Evolutionary conservation across 306 rosid species (phyloP).

Genomic region (Dalbergia cultrata): DNA sequence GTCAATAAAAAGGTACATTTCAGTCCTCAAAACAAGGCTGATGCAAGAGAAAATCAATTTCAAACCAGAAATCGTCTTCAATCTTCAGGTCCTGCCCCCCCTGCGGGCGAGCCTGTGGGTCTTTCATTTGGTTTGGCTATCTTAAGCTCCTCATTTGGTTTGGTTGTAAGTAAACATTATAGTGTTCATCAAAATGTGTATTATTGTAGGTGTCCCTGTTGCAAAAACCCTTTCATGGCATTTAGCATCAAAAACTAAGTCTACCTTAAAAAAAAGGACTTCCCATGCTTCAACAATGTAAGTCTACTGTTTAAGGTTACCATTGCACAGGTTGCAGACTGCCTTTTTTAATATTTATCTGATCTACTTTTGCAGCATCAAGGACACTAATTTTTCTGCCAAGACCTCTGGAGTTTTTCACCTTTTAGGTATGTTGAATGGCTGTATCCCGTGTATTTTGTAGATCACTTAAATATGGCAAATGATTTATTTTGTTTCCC

Average conservation of each 20-base stretch:
- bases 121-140: not conserved
- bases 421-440: slow-evolving; percentile 71
- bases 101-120: no score
- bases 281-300: slow-evolving; percentile 64
- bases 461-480: slow-evolving; percentile 20
- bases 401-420: slow-evolving; percentile 75
- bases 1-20: slow-evolving; percentile 87
- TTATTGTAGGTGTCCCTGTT: slow-evolving; percentile 60
- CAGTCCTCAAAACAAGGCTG: slow-evolving; percentile 63
- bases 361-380: slow-evolving; percentile 57
- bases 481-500: not conserved
- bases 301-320: slow-evolving; percentile 33
- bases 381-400: slow-evolving; percentile 56
- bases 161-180: slow-evolving; percentile 8
- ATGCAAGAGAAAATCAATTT: slow-evolving; percentile 61
- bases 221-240: slow-evolving; percentile 95
- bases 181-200: slow-evolving; percentile 36
- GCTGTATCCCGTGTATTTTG: slow-evolving; percentile 11
- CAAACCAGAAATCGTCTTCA: slow-evolving; percentile 69
- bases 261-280: slow-evolving; percentile 71
- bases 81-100: slow-evolving; percentile 61
- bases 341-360: slow-evolving; percentile 8
- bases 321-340: not conserved
- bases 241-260: slow-evolving; percentile 88
- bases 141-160: slow-evolving; percentile 9